A percentile compares a stretch with the other conserved stretches of the same genome.
These are phyloP conservation scores for Penicillium glabrum DNA, from an alignment of 2,329 filamentous ascomycete genomes.

Conservation along the genomic window DNA sequence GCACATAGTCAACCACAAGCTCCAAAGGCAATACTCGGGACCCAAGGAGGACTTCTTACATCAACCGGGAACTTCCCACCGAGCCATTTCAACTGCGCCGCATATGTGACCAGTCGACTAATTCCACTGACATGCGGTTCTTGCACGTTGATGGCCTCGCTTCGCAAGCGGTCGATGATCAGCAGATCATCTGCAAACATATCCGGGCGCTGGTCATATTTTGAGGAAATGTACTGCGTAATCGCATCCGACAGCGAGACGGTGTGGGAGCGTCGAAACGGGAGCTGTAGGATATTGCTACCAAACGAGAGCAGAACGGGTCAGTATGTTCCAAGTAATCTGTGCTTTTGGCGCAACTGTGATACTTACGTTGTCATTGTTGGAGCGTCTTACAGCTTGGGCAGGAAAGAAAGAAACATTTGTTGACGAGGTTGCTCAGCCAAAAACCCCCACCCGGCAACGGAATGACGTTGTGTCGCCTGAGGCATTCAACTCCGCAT, in stretches of 20 bases:
- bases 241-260: conserved; percentile 79
- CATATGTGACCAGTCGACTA: conserved; percentile 85
- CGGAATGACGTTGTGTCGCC: conserved; percentile 31
- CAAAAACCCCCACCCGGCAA: conserved; percentile 29
- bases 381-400: conserved; percentile 8
- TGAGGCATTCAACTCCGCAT: conserved; percentile 21
- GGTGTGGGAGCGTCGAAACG: conserved; percentile 81
- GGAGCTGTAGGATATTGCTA: conserved; percentile 65
- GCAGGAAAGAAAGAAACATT: conserved; percentile 20
- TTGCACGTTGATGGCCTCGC: conserved; percentile 82
- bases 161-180: conserved; percentile 77
- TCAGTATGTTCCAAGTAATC: background rate
- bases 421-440: conserved; percentile 28
- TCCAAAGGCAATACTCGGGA: background rate
- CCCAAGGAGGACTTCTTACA: conserved; percentile 48
- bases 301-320: background rate
- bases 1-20: conserved; percentile 6
- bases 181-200: conserved; percentile 92
- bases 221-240: conserved; percentile 91
- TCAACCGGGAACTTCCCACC: conserved; percentile 95
- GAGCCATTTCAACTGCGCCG: conserved; percentile 89
- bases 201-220: conserved; percentile 98
- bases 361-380: conserved; percentile 39
- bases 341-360: background rate
- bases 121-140: conserved; percentile 87